Evolutionary conservation across 2,329 filamentous ascomycete genomes (phyloP).

Genomic region (Corynespora cassiicola): DNA sequence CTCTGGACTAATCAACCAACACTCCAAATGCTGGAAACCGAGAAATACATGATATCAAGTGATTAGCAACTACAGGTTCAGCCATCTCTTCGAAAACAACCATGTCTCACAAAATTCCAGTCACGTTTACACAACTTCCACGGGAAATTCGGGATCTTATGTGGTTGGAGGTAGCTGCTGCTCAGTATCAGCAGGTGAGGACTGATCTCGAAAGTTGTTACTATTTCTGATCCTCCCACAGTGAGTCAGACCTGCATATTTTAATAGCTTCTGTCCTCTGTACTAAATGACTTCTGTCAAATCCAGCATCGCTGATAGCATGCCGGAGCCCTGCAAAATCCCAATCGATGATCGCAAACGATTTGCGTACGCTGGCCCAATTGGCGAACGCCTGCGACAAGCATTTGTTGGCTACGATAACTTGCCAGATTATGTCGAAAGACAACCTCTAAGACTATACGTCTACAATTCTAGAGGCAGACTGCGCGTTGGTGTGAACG

Average conservation of each 20-base stretch:
- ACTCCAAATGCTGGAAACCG: too few relatives aligned
- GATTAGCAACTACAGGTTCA: too few relatives aligned
- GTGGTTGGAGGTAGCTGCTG: slow-evolving; percentile 11
- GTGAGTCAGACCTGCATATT: slow-evolving; percentile 3
- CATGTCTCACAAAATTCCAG: too few relatives aligned
- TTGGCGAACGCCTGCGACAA: slow-evolving; percentile 13
- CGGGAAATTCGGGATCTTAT: slow-evolving; percentile 13
- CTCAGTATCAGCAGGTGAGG: slow-evolving; percentile 12
- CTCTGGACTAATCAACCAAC: too few relatives aligned
- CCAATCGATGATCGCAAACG: slow-evolving; percentile 10
- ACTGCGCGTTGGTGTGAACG: slow-evolving; percentile 9
- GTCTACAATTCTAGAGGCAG: slow-evolving; percentile 7
- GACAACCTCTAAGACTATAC: slow-evolving; percentile 9
- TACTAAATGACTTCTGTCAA: slow-evolving; percentile 2
- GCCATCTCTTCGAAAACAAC: too few relatives aligned
- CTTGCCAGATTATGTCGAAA: slow-evolving; percentile 6
- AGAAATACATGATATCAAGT: too few relatives aligned
- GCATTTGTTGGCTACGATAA: slow-evolving; percentile 13
- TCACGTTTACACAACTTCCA: slow-evolving; percentile 9
- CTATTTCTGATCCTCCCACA: slow-evolving; percentile 1
- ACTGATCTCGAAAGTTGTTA: neutral
- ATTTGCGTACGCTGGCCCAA: slow-evolving; percentile 9
- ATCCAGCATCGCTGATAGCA: slow-evolving; percentile 10
- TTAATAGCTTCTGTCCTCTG: neutral
- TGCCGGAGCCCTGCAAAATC: slow-evolving; percentile 3